Conservation (phyloP, 192 early-diverging fungal genomes). For the Nowakowskiella sp. region DNA sequence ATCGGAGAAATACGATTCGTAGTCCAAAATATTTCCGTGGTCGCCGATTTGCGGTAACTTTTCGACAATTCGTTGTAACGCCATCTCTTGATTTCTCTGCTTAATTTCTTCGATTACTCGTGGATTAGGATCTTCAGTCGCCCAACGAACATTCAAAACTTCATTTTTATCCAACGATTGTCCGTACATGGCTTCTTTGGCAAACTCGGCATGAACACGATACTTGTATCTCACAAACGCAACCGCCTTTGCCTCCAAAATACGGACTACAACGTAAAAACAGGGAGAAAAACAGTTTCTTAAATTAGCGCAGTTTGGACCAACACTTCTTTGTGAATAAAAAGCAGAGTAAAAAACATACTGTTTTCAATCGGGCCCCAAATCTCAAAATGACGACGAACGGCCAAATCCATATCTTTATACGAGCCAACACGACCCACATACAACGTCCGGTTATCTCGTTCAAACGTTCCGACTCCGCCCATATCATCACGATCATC, state of each 20-base stretch:
- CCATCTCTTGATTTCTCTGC: constrained; percentile 50
- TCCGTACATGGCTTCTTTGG: constrained; percentile 78
- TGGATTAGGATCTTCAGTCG: constrained; percentile 74
- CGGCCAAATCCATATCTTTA: constrained; percentile 28
- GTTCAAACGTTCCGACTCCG: constrained; percentile 72
- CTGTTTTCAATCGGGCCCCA: constrained; percentile 73
- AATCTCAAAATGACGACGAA: constrained; percentile 58
- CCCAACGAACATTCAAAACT: constrained; percentile 71
- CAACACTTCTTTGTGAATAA: background rate
- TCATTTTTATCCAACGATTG: constrained; percentile 73
- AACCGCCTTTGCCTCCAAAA: constrained; percentile 62
- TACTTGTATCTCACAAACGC: constrained; percentile 74
- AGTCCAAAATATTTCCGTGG: constrained; percentile 45
- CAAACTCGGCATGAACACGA: constrained; percentile 74
- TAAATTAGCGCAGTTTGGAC: constrained; percentile 6
- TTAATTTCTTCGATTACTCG: constrained; percentile 41
- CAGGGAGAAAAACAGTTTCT: constrained; percentile 16
- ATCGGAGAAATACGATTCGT: constrained; percentile 35
- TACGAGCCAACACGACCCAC: constrained; percentile 48
- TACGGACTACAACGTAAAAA: constrained; percentile 43
- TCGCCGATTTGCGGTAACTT: constrained; percentile 50
- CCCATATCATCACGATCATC: constrained; percentile 54
- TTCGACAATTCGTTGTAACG: constrained; percentile 41
- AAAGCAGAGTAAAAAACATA: constrained; percentile 18
- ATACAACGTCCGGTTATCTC: constrained; percentile 67